Base-by-base conservation (phyloP, 1,284 basidiomycete species). In the Lignosus rhinocerotis region DNA sequence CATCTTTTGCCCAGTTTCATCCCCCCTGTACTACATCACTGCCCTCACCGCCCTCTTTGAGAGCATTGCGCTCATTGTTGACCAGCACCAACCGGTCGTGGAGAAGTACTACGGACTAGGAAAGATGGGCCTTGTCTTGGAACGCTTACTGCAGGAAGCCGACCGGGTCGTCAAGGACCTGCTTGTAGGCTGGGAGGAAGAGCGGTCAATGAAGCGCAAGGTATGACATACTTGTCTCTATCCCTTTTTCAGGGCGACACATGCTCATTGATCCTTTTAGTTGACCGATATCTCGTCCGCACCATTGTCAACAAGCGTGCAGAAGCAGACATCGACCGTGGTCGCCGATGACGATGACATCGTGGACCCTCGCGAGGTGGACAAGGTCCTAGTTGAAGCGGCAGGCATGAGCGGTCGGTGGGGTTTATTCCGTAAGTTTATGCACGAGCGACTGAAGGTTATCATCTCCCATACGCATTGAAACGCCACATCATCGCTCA, bases 51-150 rank as follows among this genome's bases (percentile, higher is more conserved):
- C 90, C 1, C 81, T 99, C 0, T 96, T 98, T 65, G 97, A 99
- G 75, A 92, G 91, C 55, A 90, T 99, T 44, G 97, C 96, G 1
- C 86, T 93, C 77, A 94, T 99, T 61, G 89, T 99, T 42, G 95
- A 96, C 68, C 95, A 98, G 70, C 97, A 99, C 72, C 95, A 97
- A 69, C 93, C 95, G 1, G 87, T 99, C 1, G 96, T 99, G 0
- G 96, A 98, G 72, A 96, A 96, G 73, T 97, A 99, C 73, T 99
- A 99, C 68, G 97, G 95, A 0, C 68, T 73, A 5, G 90, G 93
- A 1, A 90, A 90, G 69, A 97, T 97, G 95, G 77, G 80, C 32
- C 82, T 77, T 19, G 95, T 99, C 14, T 84, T 96, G 3, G 79
- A 82, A 14, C 81, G 87, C 41, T 78, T 99, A 6, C 75, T 97